Percentiles rank a stretch among this genome's conserved stretches.
phyloP scores from a whole-genome alignment of 208 protist genomes.

The Acanthamoeba pearcei region DNA sequence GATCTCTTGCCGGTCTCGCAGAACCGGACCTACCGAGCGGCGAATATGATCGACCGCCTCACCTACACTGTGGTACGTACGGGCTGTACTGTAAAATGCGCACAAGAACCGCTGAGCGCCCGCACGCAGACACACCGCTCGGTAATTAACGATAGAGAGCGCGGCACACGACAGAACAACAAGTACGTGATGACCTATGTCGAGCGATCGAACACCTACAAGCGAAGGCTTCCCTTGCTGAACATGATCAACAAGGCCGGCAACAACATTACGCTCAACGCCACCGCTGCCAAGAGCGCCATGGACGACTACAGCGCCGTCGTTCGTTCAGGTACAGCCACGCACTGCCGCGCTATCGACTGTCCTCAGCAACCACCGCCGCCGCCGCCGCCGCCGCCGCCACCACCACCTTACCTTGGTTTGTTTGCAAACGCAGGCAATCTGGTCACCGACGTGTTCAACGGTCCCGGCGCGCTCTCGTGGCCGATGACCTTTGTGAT shows the following conservation, averaged over 20 bases:
- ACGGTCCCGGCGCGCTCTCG: conserved; percentile 4
- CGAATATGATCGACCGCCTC: conserved; percentile 23
- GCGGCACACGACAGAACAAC: conserved; percentile 11
- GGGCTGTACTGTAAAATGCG: neutral
- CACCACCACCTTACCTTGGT: neutral
- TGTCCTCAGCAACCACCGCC: too few species aligned
- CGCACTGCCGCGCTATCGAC: too few species aligned
- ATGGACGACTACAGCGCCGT: conserved; percentile 40
- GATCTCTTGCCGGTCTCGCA: neutral
- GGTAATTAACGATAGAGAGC: neutral
- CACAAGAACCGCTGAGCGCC: neutral
- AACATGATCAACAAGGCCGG: conserved; percentile 50
- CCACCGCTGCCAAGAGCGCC: conserved; percentile 28
- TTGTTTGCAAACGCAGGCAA: neutral
- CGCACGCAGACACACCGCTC: neutral
- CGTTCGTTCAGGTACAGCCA: neutral
- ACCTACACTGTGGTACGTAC: neutral
- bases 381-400: too few species aligned
- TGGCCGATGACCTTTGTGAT: conserved; percentile 44
- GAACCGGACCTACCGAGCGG: conserved; percentile 27
- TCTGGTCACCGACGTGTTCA: conserved; percentile 56
- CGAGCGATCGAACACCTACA: conserved; percentile 43
- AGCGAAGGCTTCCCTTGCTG: conserved; percentile 5
- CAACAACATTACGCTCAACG: conserved; percentile 36
- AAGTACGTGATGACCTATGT: conserved; percentile 30